These are phyloP conservation scores for Cyamopsis tetragonoloba DNA, from an alignment of 306 rosid species.

Conservation along the genomic window DNA sequence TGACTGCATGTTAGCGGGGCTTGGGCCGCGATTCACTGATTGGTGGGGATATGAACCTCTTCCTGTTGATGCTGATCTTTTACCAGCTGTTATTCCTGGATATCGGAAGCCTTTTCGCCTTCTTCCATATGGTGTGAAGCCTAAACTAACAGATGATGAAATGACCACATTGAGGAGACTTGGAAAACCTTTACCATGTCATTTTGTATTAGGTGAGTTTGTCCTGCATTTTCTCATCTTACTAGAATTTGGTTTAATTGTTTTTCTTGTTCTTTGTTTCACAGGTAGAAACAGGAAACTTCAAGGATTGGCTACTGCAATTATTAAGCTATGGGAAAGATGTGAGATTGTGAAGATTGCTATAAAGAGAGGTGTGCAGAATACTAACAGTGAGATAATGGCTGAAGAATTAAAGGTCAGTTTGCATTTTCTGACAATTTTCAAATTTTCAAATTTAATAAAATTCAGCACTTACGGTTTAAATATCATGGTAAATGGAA, in stretches of 20 bases:
- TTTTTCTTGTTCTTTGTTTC: constrained; percentile 1
- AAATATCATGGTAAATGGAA: constrained; percentile 16
- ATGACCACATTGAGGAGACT: constrained; percentile 88
- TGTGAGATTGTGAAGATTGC: constrained; percentile 92
- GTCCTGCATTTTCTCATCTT: constrained; percentile 22
- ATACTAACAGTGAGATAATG: constrained; percentile 74
- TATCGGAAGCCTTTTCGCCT: constrained; percentile 91
- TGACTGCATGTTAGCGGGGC: constrained; percentile 64
- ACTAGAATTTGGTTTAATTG: constrained; percentile 17
- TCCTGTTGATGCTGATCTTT: constrained; percentile 92
- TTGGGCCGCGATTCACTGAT: constrained; percentile 87
- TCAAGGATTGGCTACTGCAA: constrained; percentile 86
- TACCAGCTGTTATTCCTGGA: constrained; percentile 68
- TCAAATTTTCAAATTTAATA: neutral
- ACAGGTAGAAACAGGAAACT: constrained; percentile 79
- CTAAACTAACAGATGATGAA: constrained; percentile 86
- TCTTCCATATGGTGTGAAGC: constrained; percentile 85
- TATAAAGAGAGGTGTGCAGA: constrained; percentile 89
- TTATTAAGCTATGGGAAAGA: constrained; percentile 86
- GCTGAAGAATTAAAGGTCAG: constrained; percentile 84
- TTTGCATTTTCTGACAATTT: constrained; percentile 2
- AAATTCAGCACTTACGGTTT: constrained; percentile 14
- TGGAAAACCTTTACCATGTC: constrained; percentile 70
- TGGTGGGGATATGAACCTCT: constrained; percentile 98
- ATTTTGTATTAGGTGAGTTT: constrained; percentile 84